phyloP scores from a whole-genome alignment of 257 asterid species.

The Fraxinus pennsylvanica region DNA sequence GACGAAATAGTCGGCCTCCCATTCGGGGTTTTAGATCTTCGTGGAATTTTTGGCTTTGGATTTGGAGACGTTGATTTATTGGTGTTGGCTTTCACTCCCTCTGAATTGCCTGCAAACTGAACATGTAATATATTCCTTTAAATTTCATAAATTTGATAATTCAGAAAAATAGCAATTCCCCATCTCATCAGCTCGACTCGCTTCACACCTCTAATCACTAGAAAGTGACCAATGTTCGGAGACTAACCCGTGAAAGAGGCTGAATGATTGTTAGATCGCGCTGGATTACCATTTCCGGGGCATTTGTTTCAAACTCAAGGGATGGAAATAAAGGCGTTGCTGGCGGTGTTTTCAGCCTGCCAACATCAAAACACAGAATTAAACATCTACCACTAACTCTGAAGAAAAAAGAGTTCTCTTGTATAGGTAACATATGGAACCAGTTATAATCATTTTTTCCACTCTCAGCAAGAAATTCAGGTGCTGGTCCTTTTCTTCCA shows the following conservation, averaged over 20 bases:
- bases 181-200: neutral
- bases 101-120: constrained; percentile 61
- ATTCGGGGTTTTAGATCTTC: constrained; percentile 43
- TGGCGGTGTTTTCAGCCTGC: constrained; percentile 85
- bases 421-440: constrained; percentile 27
- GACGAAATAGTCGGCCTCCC: constrained; percentile 36
- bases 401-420: neutral
- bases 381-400: neutral
- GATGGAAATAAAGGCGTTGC: constrained; percentile 87
- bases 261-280: constrained; percentile 65
- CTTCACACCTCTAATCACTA: neutral
- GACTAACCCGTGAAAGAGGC: constrained; percentile 65
- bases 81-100: constrained; percentile 23
- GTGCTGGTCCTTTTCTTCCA: constrained; percentile 43
- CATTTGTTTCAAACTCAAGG: constrained; percentile 72
- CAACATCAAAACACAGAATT: neutral
- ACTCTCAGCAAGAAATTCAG: constrained; percentile 40
- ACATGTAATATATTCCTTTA: neutral
- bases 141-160: neutral
- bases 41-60: constrained; percentile 40
- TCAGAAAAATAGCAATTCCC: neutral
- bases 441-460: constrained; percentile 77
- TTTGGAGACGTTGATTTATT: constrained; percentile 34
- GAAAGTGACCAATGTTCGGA: neutral
- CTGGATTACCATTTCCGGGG: constrained; percentile 48